phyloP scores from a whole-genome alignment of 2,329 filamentous ascomycete species.

The Zymoseptoria pseudotritici region DNA sequence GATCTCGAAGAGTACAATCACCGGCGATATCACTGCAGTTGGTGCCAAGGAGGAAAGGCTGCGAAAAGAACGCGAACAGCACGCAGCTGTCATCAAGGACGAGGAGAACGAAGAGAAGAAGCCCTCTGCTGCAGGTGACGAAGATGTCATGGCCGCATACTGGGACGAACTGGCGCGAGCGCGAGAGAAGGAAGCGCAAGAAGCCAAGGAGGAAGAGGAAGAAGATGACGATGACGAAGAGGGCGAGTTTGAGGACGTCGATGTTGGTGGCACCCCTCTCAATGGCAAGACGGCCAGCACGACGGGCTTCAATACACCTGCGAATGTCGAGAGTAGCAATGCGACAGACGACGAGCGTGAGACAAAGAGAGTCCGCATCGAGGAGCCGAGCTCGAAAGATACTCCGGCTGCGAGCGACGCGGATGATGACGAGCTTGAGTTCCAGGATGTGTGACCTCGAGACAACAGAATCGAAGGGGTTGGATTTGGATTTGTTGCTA shows the following conservation, averaged over 20 bases:
- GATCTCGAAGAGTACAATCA: slow-evolving; percentile 31
- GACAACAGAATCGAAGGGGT: background rate
- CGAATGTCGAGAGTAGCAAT: slow-evolving; percentile 25
- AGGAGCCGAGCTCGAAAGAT: slow-evolving; percentile 30
- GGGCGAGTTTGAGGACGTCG: slow-evolving; percentile 49
- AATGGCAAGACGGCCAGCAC: slow-evolving; percentile 28
- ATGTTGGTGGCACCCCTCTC: slow-evolving; percentile 33
- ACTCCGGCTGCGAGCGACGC: slow-evolving; percentile 34
- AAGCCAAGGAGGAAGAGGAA: slow-evolving; percentile 43
- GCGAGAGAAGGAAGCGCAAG: slow-evolving; percentile 40
- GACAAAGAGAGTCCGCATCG: slow-evolving; percentile 57
- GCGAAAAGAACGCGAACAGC: slow-evolving; percentile 33
- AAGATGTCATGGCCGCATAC: slow-evolving; percentile 57
- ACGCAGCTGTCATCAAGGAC: slow-evolving; percentile 36
- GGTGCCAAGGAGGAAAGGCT: slow-evolving; percentile 30
- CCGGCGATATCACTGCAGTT: slow-evolving; percentile 40
- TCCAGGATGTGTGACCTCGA: slow-evolving; percentile 35
- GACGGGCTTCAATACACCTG: slow-evolving; percentile 19
- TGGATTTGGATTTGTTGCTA: background rate
- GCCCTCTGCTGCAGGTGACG: slow-evolving; percentile 34
- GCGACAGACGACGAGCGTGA: slow-evolving; percentile 38
- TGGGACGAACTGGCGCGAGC: slow-evolving; percentile 60
- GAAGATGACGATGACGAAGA: slow-evolving; percentile 45
- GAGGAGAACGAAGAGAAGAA: slow-evolving; percentile 38
- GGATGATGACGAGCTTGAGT: slow-evolving; percentile 43